Evolutionary conservation across 257 asterid genomes (phyloP).

Genomic region (Henckelia pumila): DNA sequence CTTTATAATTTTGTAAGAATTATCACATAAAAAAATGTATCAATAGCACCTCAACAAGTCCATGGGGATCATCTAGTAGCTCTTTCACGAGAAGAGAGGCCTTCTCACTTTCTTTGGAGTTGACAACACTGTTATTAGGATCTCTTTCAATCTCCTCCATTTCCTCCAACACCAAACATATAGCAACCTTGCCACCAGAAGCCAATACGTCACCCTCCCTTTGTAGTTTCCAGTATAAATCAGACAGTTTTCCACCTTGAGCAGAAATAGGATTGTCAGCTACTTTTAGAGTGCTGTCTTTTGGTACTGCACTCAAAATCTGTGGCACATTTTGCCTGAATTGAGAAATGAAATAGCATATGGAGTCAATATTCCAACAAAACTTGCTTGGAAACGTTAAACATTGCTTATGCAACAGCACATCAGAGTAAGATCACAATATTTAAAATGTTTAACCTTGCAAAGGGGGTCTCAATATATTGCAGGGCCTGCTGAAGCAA

Average conservation of each 20-base stretch:
- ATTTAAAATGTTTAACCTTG: conserved; percentile 45
- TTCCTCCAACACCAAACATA: conserved; percentile 48
- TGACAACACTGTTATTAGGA: conserved; percentile 27
- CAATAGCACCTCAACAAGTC: conserved; percentile 50
- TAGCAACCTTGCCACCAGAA: conserved; percentile 68
- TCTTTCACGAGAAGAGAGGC: conserved; percentile 35
- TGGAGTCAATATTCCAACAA: conserved; percentile 16
- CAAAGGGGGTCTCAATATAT: conserved; percentile 33
- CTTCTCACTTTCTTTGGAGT: conserved; percentile 35
- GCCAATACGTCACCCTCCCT: conserved; percentile 51
- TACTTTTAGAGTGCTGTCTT: conserved; percentile 39
- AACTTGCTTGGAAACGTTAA: conserved; percentile 13
- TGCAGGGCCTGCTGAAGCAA: conserved; percentile 70
- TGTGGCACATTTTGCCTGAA: conserved; percentile 42
- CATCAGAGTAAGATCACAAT: not conserved
- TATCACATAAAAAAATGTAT: conserved; percentile 10
- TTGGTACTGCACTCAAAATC: conserved; percentile 43
- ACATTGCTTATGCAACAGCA: not conserved
- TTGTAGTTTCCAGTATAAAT: conserved; percentile 39
- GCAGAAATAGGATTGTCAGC: conserved; percentile 35
- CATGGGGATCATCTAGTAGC: conserved; percentile 43
- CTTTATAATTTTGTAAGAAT: conserved; percentile 1
- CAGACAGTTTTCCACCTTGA: conserved; percentile 37
- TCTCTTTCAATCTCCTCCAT: conserved; percentile 25
- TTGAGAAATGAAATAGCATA: conserved; percentile 12